Conservation (phyloP, 2,329 filamentous ascomycete genomes). For the Fusarium sp. region DNA sequence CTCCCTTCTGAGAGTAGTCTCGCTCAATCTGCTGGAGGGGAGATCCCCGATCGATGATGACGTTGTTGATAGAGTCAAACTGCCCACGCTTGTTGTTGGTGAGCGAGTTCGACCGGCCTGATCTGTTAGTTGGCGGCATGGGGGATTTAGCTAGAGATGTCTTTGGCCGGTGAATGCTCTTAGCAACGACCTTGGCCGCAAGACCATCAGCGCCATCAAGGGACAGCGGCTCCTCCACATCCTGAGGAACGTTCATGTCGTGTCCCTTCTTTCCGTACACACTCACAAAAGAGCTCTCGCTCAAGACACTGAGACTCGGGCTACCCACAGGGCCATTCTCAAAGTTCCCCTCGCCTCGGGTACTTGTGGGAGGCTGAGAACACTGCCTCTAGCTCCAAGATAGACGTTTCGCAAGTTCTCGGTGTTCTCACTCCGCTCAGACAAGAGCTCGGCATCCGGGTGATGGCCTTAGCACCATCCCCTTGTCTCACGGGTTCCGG, state of each 20-base stretch:
- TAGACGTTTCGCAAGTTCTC: conserved; percentile 73
- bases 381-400: conserved; percentile 61
- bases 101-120: conserved; percentile 47
- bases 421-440: conserved; percentile 68
- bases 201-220: conserved; percentile 44
- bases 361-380: conserved; percentile 62
- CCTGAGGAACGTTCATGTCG: conserved; percentile 39
- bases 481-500: conserved; percentile 37
- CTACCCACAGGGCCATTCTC: conserved; percentile 57
- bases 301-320: conserved; percentile 72
- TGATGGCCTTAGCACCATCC: conserved; percentile 55
- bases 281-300: conserved; percentile 75
- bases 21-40: conserved; percentile 65
- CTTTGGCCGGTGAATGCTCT: conserved; percentile 35
- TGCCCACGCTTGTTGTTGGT: conserved; percentile 49
- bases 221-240: conserved; percentile 48
- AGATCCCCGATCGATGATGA: conserved; percentile 59
- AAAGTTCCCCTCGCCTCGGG: conserved; percentile 51
- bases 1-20: conserved; percentile 43
- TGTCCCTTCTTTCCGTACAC: conserved; percentile 66
- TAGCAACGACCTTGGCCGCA: conserved; percentile 19
- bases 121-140: conserved; percentile 13
- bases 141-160: conserved; percentile 35
- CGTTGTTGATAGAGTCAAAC: conserved; percentile 60
- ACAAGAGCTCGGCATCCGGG: conserved; percentile 73